Evolutionary conservation across 805 yeast genomes (phyloP).

Genomic region (Candida ovalis): DNA sequence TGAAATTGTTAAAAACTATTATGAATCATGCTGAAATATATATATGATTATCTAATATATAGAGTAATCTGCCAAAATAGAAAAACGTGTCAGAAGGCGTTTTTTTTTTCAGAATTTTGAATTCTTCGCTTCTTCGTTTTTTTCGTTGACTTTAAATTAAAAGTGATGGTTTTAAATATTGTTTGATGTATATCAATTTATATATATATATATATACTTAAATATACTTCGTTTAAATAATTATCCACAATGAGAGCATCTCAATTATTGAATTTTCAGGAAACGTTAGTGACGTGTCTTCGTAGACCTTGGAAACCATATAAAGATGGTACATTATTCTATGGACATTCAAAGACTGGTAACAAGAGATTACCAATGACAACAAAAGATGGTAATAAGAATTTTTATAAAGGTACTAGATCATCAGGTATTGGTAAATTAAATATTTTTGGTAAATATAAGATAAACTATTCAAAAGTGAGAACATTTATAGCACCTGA

Average conservation of each 20-base stretch:
- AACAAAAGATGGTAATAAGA: conserved; percentile 92
- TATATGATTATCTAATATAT: no score
- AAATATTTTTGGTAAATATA: conserved; percentile 70
- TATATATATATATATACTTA: no score
- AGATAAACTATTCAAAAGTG: conserved; percentile 79
- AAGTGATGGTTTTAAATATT: no score
- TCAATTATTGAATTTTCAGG: conserved; percentile 41
- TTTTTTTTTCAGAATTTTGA: no score
- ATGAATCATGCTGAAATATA: no score
- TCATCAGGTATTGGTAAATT: conserved; percentile 88
- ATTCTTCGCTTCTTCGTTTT: no score
- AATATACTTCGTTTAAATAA: no score
- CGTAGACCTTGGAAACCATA: conserved; percentile 88
- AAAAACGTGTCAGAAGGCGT: neutral
- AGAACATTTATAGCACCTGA: conserved; percentile 86
- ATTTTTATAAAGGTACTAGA: conserved; percentile 93
- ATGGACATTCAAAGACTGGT: conserved; percentile 75
- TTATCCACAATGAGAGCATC: conserved; percentile 48
- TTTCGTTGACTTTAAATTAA: no score
- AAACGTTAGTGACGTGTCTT: conserved; percentile 42
- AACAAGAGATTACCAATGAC: conserved; percentile 80
- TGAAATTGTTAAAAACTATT: neutral
- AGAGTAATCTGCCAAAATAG: neutral
- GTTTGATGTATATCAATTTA: no score
- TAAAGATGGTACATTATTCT: conserved; percentile 79